These are phyloP conservation scores for Aspergillus pseudonomiae DNA, from an alignment of 2,329 filamentous ascomycete genomes.

Conservation along the genomic window DNA sequence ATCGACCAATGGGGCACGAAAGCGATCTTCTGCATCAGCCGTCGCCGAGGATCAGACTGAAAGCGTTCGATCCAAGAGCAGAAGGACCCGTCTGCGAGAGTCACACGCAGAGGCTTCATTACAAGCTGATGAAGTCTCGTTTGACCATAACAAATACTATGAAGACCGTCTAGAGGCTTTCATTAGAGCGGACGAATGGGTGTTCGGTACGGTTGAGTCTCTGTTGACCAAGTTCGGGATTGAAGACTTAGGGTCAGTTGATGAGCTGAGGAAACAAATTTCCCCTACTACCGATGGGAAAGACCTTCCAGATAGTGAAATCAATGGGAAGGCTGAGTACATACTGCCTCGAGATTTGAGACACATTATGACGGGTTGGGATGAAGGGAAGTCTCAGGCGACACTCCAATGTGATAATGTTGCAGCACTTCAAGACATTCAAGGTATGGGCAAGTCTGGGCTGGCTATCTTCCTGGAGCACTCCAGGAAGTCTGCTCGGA, in stretches of 20 bases:
- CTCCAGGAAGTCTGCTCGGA: slow-evolving; percentile 50
- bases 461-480: slow-evolving; percentile 61
- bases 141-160: slow-evolving; percentile 58
- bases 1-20: slow-evolving; percentile 52
- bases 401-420: slow-evolving; percentile 54
- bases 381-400: slow-evolving; percentile 47
- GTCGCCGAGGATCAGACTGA: slow-evolving; percentile 61
- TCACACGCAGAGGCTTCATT: slow-evolving; percentile 52
- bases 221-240: slow-evolving; percentile 57
- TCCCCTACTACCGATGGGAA: slow-evolving; percentile 20
- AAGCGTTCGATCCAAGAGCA: slow-evolving; percentile 60
- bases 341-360: slow-evolving; percentile 49
- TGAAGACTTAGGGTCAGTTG: slow-evolving; percentile 47
- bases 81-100: slow-evolving; percentile 63
- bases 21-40: slow-evolving; percentile 63
- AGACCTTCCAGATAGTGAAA: slow-evolving; percentile 21
- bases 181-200: slow-evolving; percentile 59
- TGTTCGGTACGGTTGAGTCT: slow-evolving; percentile 57
- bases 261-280: slow-evolving; percentile 38
- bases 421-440: slow-evolving; percentile 52
- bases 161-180: slow-evolving; percentile 58
- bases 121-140: slow-evolving; percentile 51
- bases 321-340: slow-evolving; percentile 24
- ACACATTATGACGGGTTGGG: slow-evolving; percentile 46
- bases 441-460: slow-evolving; percentile 51